Evolutionary conservation across 345 rosid genomes (phyloP).

Genomic region (Gossypium ekmanianum): DNA sequence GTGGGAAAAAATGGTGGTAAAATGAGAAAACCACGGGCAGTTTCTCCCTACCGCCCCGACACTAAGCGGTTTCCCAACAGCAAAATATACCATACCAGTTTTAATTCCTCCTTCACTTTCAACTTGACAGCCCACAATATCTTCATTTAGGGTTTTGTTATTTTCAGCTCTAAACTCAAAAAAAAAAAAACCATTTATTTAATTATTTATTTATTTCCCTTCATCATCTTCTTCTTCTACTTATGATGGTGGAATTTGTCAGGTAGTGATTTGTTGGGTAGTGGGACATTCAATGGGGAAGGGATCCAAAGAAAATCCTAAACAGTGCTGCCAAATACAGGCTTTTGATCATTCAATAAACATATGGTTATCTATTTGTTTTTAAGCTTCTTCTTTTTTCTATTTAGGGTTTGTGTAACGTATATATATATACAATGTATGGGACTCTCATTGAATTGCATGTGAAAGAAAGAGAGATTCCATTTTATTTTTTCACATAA

Average conservation of each 20-base stretch:
- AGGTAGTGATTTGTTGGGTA: conserved; percentile 24
- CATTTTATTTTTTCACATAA: neutral
- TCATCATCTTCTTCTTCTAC: neutral
- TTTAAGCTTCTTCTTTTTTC: neutral
- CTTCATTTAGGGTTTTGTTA: conserved; percentile 24
- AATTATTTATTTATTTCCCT: too few species aligned
- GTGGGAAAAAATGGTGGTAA: conserved; percentile 15
- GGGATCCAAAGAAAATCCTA: conserved; percentile 25
- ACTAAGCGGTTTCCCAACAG: conserved; percentile 35
- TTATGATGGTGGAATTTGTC: conserved; percentile 21
- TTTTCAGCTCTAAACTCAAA: conserved; percentile 14
- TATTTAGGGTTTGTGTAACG: neutral
- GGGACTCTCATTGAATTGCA: conserved; percentile 9
- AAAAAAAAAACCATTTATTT: conserved; percentile 1
- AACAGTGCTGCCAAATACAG: conserved; percentile 6
- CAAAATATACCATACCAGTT: neutral
- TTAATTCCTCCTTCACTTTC: neutral
- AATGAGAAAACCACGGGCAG: conserved; percentile 47
- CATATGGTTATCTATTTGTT: neutral
- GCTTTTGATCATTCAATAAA: conserved; percentile 12
- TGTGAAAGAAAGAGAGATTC: neutral
- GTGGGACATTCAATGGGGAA: conserved; percentile 9
- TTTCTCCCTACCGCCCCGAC: conserved; percentile 49
- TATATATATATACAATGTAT: neutral
- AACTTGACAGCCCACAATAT: conserved; percentile 44